phyloP scores from a whole-genome alignment of 148 eudicot genomes.

The Arctostaphylos glauca region DNA sequence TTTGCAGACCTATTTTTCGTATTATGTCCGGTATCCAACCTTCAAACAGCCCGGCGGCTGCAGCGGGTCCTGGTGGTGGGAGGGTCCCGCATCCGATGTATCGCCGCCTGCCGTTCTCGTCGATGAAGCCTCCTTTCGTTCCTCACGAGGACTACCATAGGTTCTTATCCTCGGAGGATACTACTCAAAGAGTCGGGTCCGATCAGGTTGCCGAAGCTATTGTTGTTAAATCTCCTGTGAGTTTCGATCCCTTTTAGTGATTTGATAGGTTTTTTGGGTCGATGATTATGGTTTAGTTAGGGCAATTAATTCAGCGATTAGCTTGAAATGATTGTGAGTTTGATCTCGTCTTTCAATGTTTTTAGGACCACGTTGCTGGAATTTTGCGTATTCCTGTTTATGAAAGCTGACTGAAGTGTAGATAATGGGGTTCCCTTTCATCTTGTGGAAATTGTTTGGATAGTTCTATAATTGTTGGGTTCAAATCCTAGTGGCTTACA shows the following conservation, averaged over 20 bases:
- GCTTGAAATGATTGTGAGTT: not conserved
- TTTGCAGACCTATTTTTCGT: not conserved
- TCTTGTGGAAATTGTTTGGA: not conserved
- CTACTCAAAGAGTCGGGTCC: conserved; percentile 22
- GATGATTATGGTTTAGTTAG: conserved; percentile 8
- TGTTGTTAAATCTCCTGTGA: conserved; percentile 71
- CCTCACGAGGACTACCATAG: conserved; percentile 61
- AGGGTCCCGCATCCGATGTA: conserved; percentile 34
- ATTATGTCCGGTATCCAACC: conserved; percentile 37
- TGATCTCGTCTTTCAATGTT: not conserved
- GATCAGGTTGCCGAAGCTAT: conserved; percentile 49
- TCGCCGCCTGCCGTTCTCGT: conserved; percentile 52
- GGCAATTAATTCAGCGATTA: not conserved
- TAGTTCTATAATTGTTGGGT: not conserved
- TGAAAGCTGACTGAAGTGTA: not conserved
- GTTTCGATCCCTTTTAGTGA: conserved; percentile 5
- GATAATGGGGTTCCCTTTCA: not conserved
- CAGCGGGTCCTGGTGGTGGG: conserved; percentile 15
- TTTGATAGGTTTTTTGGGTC: not conserved
- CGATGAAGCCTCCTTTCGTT: conserved; percentile 64
- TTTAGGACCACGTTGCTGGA: not conserved
- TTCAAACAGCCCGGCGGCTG: conserved; percentile 27
- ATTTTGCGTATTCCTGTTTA: not conserved
- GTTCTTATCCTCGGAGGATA: conserved; percentile 32
- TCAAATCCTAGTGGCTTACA: not conserved